Percentiles rank a stretch among this genome's conserved stretches.
These are phyloP conservation scores for Lachancea meyersii DNA, from an alignment of 805 yeast genomes.

Conservation along the genomic window DNA sequence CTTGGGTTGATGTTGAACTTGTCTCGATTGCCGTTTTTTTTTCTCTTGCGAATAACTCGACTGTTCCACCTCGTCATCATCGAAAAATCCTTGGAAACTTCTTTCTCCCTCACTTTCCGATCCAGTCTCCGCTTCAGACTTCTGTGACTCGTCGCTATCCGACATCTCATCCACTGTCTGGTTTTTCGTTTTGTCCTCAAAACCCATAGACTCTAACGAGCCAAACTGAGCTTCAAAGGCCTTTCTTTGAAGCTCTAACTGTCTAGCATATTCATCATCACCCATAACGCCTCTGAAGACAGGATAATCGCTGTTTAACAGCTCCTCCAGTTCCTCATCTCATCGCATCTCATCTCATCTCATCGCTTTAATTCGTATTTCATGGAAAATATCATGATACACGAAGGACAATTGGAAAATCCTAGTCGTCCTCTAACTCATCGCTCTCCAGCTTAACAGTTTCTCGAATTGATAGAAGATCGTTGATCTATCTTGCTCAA, in stretches of 20 bases:
- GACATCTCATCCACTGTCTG: background rate
- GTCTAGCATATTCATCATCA: conserved; percentile 19
- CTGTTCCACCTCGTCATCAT: conserved; percentile 2
- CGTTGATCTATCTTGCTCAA: background rate
- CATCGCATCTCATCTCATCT: conserved; percentile 5
- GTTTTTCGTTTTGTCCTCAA: conserved; percentile 39
- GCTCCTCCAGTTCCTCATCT: background rate
- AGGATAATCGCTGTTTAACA: background rate
- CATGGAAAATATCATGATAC: background rate
- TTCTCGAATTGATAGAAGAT: no score
- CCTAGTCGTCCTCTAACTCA: no score
- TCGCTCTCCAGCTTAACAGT: no score
- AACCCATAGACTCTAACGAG: conserved; percentile 48
- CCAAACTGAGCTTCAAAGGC: conserved; percentile 65
- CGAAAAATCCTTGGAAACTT: conserved; percentile 8
- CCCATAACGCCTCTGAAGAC: background rate
- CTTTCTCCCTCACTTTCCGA: conserved; percentile 13
- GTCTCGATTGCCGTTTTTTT: background rate
- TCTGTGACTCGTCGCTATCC: conserved; percentile 5
- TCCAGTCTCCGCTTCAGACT: conserved; percentile 18
- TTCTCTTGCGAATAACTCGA: no score
- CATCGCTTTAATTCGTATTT: background rate
- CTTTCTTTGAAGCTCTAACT: conserved; percentile 47
- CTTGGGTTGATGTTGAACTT: conserved; percentile 4
- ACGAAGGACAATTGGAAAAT: background rate